Evolutionary conservation across 257 asterid species (phyloP), one percentile per base, ranked within the genome.

Genomic region (Thymus mandschuricus): DNA sequence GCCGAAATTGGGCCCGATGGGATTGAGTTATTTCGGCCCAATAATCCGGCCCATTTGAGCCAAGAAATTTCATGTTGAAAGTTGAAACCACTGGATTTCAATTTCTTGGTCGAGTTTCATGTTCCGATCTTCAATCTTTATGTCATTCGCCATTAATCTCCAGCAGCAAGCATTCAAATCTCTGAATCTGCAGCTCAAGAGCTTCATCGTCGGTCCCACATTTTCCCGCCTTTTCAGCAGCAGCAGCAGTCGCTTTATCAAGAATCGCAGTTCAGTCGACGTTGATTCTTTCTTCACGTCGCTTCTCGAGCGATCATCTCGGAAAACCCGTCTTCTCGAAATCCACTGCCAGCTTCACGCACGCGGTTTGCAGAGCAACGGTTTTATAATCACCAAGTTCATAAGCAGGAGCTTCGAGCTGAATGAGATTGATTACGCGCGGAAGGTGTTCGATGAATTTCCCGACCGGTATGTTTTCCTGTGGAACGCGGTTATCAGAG

Each of bases 401-500:
- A 82, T 87, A 66, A 50, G 69, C 6, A 45, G 71, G 0, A 10
- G 86, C 54, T 80, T 84, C 2, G 72, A 85, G 38, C 75, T 86
- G 43, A 75, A 64, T 11, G 89, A 87, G 77, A 70, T 82, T 60
- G 58, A 49, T 10, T 72, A 89, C 65, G 93, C 88, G 4, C 89
- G 87, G 71, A 76, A 87, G 27, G 57, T 89, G 91, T 89, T 89
- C 64, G 96, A 86, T 62, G 89, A 71, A 78, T 85, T 85, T 76
- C 85, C 86, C 1, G 76, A 83, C 35, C 83, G 70, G 27, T 68
- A 89, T 79, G 83, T 87, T 28, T 85, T 78, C 80, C 49, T 85
- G 43, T 87, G 96, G 93, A 89, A 89, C 68, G 93, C 91, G 4
- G 86, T 87, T 75, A 85, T 89, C 81, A 87, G 83, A 59, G 93